Base-by-base conservation (phyloP, 1,284 basidiomycete species). In the Trichosporon asahii region DNA sequence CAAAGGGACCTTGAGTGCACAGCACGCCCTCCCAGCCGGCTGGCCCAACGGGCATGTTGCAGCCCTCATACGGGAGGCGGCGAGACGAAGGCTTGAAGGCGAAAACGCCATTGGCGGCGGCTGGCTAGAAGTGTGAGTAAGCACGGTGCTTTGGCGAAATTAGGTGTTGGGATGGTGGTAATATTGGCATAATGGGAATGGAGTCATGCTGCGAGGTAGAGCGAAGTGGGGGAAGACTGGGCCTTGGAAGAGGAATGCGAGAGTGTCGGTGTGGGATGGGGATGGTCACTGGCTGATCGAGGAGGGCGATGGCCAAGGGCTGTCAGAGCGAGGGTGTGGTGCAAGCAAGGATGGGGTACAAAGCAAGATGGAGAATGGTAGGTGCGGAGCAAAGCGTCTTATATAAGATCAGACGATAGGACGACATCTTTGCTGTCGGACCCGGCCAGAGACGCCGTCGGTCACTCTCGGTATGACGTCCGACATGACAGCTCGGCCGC, bases 11-110 rank as follows among this genome's bases (percentile, higher is more conserved):
- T 5, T 75, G 68, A 1, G 80, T 75, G 7, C 77, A 77, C 0
- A 75, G 71, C 25, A 84, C 76, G 2, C 76, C 72, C 55, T 82
- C 81, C 60, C 73, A 76, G 0, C 79, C 74, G 1, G 73, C 71
- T n/a, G 77, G 37, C 12, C 61, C 21, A 60, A 64, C 60, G 12
- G 68, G 70, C 18, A 55, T 67, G 27, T 76, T 75, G 49, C 76
- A 78, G 11, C 80, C 78, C 49, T 74, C 72, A 60, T 79, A 79
- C 6, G 82, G 82, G 29, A 83, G 68, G 3, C 81, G 71, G 3
- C 75, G 73, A 27, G 70, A 72, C 1, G 78, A 79, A 0, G 82
- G 81, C 69, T 82, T 81, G 70, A 84, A 77, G 2, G 78, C 76
- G 66, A 75, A 84, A 12, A 84, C 64, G 15, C 82, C 83, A 49